A percentile compares a stretch with the other conserved stretches of the same genome.
Conservation (phyloP, 2,329 filamentous ascomycete genomes). For the Alternaria longipes region DNA sequence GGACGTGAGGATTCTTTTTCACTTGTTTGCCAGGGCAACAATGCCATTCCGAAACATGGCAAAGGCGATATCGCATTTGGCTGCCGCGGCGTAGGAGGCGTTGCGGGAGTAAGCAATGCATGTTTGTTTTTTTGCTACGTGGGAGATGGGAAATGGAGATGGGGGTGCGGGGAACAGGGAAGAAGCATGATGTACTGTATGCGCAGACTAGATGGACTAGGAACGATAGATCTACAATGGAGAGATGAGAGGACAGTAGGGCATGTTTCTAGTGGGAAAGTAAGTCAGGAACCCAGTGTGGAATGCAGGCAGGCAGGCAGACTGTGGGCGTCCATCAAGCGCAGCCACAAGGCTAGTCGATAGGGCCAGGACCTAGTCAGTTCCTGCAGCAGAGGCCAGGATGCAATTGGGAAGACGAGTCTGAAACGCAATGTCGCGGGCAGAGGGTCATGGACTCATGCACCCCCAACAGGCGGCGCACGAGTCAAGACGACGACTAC, state of each 20-base stretch:
- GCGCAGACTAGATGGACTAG: background rate
- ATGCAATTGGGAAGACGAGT: background rate
- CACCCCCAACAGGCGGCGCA: background rate
- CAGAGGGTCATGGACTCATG: background rate
- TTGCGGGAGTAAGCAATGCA: background rate
- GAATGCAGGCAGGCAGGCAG: background rate
- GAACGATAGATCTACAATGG: background rate
- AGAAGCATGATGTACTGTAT: background rate
- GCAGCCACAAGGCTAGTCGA: background rate
- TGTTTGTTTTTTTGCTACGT: background rate
- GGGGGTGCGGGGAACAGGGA: background rate
- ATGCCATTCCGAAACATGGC: background rate
- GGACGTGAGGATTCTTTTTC: background rate
- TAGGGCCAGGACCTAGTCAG: background rate
- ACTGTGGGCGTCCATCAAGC: no score
- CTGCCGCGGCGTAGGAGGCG: no score
- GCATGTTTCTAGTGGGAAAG: background rate
- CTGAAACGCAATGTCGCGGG: background rate
- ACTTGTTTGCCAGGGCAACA: background rate
- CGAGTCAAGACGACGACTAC: no score
- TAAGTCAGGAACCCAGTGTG: background rate
- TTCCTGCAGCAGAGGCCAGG: constrained; percentile 6
- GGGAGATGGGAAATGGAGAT: background rate
- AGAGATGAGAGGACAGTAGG: constrained; percentile 1
- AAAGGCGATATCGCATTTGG: background rate